Conservation (phyloP, 73 alveolate genomes). For the Diophrys sp. region DNA sequence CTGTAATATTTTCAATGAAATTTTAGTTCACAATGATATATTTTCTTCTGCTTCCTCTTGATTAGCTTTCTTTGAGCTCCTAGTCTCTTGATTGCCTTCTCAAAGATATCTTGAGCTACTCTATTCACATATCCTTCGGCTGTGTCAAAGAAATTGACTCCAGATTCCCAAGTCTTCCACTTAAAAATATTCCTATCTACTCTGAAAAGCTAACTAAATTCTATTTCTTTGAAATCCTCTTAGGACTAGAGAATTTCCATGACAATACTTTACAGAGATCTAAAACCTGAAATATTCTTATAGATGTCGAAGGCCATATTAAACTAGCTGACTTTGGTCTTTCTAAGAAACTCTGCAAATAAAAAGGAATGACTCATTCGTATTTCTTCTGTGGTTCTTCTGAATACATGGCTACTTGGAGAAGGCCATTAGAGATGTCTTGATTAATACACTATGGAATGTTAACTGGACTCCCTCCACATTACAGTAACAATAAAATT, state of each 20-base stretch:
- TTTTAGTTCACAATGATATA: too few relatives aligned
- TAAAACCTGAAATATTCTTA: constrained; percentile 90
- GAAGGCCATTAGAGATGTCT: constrained; percentile 69
- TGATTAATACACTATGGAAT: constrained; percentile 86
- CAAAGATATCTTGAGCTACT: too few relatives aligned
- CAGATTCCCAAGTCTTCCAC: constrained; percentile 38
- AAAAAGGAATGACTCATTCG: constrained; percentile 12
- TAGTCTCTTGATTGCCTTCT: too few relatives aligned
- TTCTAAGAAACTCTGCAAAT: constrained; percentile 51
- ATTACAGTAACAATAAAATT: constrained; percentile 54
- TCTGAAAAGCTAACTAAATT: constrained; percentile 69
- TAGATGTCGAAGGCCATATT: constrained; percentile 84
- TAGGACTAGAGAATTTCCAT: constrained; percentile 82
- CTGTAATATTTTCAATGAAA: too few relatives aligned
- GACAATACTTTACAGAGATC: constrained; percentile 83
- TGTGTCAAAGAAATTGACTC: too few relatives aligned
- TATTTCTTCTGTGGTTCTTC: constrained; percentile 90
- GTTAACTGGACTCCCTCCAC: constrained; percentile 88
- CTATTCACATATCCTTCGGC: too few relatives aligned
- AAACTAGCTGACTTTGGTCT: constrained; percentile 89
- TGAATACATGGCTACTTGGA: constrained; percentile 83
- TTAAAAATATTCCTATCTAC: constrained; percentile 43
- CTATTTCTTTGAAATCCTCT: constrained; percentile 76
- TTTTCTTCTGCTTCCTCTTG: too few relatives aligned
- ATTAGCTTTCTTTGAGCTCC: too few relatives aligned